phyloP scores from a whole-genome alignment of 768 basidiomycete species.

The Podaxis sp. region DNA sequence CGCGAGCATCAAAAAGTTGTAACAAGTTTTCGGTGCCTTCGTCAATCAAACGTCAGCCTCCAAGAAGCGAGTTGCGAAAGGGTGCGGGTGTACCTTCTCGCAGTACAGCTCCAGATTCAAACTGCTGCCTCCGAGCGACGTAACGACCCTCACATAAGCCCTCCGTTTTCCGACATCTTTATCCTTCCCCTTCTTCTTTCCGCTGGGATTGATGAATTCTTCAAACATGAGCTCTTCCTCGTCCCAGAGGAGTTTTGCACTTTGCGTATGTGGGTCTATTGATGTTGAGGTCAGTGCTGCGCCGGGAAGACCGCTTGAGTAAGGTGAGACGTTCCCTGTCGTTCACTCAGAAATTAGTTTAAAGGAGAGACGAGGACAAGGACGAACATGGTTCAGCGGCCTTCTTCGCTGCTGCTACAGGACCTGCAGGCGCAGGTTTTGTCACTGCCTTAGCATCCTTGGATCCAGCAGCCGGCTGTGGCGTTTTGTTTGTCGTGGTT shows the following conservation, averaged over 20 bases:
- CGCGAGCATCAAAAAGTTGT: slow-evolving; percentile 96
- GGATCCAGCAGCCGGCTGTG: slow-evolving; percentile 28
- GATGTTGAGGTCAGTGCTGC: slow-evolving; percentile 95
- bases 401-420: slow-evolving; percentile 48
- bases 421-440: slow-evolving; percentile 33
- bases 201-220: slow-evolving; percentile 71
- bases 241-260: slow-evolving; percentile 90
- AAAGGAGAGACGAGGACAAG: neutral
- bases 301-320: slow-evolving; percentile 85
- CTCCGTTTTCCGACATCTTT: slow-evolving; percentile 90
- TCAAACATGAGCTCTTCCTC: slow-evolving; percentile 99
- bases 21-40: slow-evolving; percentile 96
- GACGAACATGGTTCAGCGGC: slow-evolving; percentile 65
- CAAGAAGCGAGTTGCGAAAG: no score
- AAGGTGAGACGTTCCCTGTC: slow-evolving; percentile 88
- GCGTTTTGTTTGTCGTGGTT: slow-evolving; percentile 21
- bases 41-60: neutral
- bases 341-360: neutral
- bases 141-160: slow-evolving; percentile 95
- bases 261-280: slow-evolving; percentile 67
- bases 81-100: slow-evolving; percentile 63
- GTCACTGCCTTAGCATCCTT: slow-evolving; percentile 23
- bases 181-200: slow-evolving; percentile 87
- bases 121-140: slow-evolving; percentile 84
- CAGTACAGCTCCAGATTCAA: slow-evolving; percentile 85